Percentiles rank a stretch among this genome's conserved stretches.
phyloP scores from a whole-genome alignment of 345 rosid genomes.

The Dipteronia dyeriana region DNA sequence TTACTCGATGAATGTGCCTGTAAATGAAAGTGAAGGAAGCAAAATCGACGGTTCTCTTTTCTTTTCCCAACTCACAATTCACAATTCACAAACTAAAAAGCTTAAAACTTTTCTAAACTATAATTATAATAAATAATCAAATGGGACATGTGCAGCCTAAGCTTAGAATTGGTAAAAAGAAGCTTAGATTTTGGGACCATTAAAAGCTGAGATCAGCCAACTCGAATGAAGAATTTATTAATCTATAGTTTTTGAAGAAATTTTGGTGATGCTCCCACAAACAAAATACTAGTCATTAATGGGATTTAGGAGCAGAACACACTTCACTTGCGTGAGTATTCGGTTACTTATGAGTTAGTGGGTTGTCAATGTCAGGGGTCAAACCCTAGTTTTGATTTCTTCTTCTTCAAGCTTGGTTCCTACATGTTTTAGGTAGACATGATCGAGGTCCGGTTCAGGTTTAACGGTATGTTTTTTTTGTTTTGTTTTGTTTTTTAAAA shows the following conservation, averaged over 20 bases:
- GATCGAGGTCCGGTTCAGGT: no score
- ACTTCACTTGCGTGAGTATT: constrained; percentile 16
- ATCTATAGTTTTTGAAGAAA: constrained; percentile 8
- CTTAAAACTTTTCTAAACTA: neutral
- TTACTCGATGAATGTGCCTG: constrained; percentile 20
- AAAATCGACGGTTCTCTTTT: constrained; percentile 41
- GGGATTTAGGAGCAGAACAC: neutral
- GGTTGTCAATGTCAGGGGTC: constrained; percentile 13
- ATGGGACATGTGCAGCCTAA: constrained; percentile 1
- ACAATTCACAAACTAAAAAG: neutral
- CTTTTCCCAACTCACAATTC: constrained; percentile 6
- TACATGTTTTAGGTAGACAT: no score
- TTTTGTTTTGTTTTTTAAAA: no score
- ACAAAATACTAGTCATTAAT: neutral
- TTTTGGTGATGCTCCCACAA: constrained; percentile 9
- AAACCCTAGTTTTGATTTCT: neutral
- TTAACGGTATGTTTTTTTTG: no score
- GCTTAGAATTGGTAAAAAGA: neutral
- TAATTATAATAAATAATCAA: neutral
- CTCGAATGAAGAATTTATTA: neutral
- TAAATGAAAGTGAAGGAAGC: constrained; percentile 28
- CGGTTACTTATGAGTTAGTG: constrained; percentile 2
- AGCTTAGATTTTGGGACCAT: no score
- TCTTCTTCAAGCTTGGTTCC: neutral
- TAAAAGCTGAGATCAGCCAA: constrained; percentile 30